Percentiles rank a stretch among this genome's conserved stretches.
phyloP scores from a whole-genome alignment of 331 rosid species.

The Malus hybrid region DNA sequence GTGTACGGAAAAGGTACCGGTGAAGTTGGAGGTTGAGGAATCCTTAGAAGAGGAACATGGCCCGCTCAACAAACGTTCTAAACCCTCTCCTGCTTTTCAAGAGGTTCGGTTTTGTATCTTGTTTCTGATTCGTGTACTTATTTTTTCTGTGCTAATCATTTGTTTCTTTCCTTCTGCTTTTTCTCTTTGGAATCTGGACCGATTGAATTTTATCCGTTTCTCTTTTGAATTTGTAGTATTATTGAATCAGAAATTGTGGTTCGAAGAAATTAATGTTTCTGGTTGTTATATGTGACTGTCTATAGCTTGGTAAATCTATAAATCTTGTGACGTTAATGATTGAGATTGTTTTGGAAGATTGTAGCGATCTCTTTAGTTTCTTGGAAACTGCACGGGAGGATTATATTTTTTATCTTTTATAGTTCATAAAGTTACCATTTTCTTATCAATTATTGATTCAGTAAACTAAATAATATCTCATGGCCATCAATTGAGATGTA shows the following conservation, averaged over 20 bases:
- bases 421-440: neutral
- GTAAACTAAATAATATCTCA: slow-evolving; percentile 41
- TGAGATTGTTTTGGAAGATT: neutral
- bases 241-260: neutral
- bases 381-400: neutral
- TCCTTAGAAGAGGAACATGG: slow-evolving; percentile 39
- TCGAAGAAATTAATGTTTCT: neutral
- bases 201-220: neutral
- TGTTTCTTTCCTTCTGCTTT: neutral
- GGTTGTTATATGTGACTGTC: neutral
- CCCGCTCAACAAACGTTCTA: slow-evolving; percentile 40
- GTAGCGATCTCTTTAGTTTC: neutral
- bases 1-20: slow-evolving; percentile 31
- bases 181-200: neutral
- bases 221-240: neutral
- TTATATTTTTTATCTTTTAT: neutral
- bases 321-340: neutral
- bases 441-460: neutral
- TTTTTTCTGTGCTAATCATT: neutral
- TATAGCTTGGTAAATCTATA: neutral
- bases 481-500: neutral
- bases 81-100: slow-evolving; percentile 22
- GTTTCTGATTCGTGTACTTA: slow-evolving; percentile 1
- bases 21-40: slow-evolving; percentile 49
- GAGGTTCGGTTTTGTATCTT: slow-evolving; percentile 34